Evolutionary conservation across 805 yeast genomes (phyloP), one percentile per base, ranked within the genome.

Genomic region (Yamadazyma paraphyllophila): DNA sequence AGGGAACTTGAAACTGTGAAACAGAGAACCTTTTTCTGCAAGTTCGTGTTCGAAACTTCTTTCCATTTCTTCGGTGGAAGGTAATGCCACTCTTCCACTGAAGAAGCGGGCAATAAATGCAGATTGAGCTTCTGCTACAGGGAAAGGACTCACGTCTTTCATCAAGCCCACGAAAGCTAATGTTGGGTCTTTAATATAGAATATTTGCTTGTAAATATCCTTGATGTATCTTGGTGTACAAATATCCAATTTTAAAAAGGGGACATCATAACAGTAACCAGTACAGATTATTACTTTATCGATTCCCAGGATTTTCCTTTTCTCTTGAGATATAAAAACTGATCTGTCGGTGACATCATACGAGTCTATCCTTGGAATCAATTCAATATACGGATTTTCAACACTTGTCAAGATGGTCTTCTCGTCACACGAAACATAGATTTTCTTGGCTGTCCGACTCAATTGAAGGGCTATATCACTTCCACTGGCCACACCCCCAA

Each of bases 401-500:
- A 41, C 14, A 11, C 30, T 25, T 4, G 14, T 16, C 12, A 46
- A 36, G 11, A 43, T 13, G 10, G 45, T 36, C 8, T 31, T 31
- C 7, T 57, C 60, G 27, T 45, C 51, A 15, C 45, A 44, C 4
- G 60, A 53, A 11, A 59, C 54, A 42, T 54, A 54, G 0, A 58
- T 50, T 17, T 52, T 67, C 16, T 71, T 62, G 7, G 58, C 59
- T 2, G 48, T 57, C 2, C 69, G 66, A 1, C 82, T 77, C 14
- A 83, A 57, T 57, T 85, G 91, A 46, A 73, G 75, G 2, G 88
- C 78, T 35, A 86, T 68, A 58, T 89, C 96, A 14, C 80, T 77
- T 24, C 92, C 96, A 26, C 89, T 81, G 2, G 94, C 85, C 9
- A 83, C 81, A 54, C 82, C 83, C 0, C 96, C 96, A n/a, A 88